Evolutionary conservation across 2,329 filamentous ascomycete genomes (phyloP), one percentile per base, ranked within the genome.

Genomic region (Colletotrichum sp.): DNA sequence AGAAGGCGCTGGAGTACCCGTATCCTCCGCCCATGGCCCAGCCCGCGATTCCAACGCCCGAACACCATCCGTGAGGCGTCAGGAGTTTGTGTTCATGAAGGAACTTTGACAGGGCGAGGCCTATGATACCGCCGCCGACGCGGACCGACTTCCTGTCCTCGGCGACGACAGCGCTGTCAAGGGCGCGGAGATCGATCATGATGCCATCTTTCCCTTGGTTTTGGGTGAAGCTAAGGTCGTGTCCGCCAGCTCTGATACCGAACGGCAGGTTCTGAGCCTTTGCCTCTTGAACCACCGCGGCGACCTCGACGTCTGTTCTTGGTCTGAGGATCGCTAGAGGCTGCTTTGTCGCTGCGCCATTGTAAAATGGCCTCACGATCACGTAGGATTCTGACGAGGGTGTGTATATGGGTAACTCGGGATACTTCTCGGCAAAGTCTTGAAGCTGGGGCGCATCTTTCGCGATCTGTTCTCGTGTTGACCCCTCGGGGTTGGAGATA

Each of bases 21-120:
- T 85, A 85, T 1, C 85, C 84, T 8, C 83, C 85, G 28, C 82
- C 79, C 0, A 80, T 81, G 5, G 81, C 79, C 84, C 84, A 86
- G 4, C 84, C 83, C 5, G 81, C 80, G 36, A 82, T 83, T 3
- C 84, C 82, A 4, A 85, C 82, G 5, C 59, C 64, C 28, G 59
- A 59, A 16, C 69, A 71, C 75, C 65, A 77, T 5, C 71, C 75
- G n/a, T 70, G 66, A 24, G 75, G 71, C 18, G 75, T 71, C 16
- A 75, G 7, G 28, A 77, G 71, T 16, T 34, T 26, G 65, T 77
- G 75, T 26, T 60, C 32, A 10, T 69, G 65, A 24, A 78, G 71
- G 5, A 79, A 74, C 36, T 57, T 60, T 12, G 76, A 69, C 13
- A 78, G 59, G 36, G 70, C 69, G 63, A 76, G 39, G 39, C 71